Base-by-base conservation (phyloP, 768 basidiomycete genomes). In the Lentinus brumalis region DNA sequence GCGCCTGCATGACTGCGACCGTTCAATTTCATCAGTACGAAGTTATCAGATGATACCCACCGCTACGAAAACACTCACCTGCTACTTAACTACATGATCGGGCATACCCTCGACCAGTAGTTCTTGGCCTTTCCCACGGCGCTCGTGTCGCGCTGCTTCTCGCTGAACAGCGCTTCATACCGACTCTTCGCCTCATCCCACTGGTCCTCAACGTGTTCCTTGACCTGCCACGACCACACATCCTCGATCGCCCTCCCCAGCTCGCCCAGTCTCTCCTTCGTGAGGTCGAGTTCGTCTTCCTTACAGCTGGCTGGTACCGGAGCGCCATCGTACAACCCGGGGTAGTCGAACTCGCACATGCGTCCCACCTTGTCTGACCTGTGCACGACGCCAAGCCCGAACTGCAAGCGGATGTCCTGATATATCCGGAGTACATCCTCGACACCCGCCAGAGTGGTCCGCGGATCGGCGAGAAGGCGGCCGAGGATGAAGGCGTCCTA, bases 401-500 rank as follows among this genome's bases (percentile, higher is more conserved):
- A 65, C 4, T 67, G 65, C 5, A 67, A 62, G 12, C 70, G 67
- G 31, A 68, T 54, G 15, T 45, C 50, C 42, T 71, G 56, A 56
- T 71, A 71, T 38, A 67, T 62, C 5, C 41, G 57, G 12, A 71
- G 45, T 5, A 63, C 68, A 4, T 57, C 60, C 8, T 52, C 16
- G 9, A 66, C 56, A n/a, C 51, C 39, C 18, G 45, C 54, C 4
- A 45, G 60, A 29, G 64, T 68, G 2, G 68, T 60, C 5, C 56
- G 50, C 9, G 64, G 50, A 55, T 66, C 61, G 4, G 63, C 59
- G 21, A 71, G 67, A 16, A 69, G 60, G 14, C 55, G 52, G 11
- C 66, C 67, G 16, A 71, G 66, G 26, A 71, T 54, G 53, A 66
- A 71, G 29, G 68, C 70, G 53, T 71, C 70, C 70, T 71, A 12